Percentiles rank a stretch among this genome's conserved stretches.
These are phyloP conservation scores for Neonectria neomacrospora DNA, from an alignment of 2,329 filamentous ascomycete species.

Conservation along the genomic window DNA sequence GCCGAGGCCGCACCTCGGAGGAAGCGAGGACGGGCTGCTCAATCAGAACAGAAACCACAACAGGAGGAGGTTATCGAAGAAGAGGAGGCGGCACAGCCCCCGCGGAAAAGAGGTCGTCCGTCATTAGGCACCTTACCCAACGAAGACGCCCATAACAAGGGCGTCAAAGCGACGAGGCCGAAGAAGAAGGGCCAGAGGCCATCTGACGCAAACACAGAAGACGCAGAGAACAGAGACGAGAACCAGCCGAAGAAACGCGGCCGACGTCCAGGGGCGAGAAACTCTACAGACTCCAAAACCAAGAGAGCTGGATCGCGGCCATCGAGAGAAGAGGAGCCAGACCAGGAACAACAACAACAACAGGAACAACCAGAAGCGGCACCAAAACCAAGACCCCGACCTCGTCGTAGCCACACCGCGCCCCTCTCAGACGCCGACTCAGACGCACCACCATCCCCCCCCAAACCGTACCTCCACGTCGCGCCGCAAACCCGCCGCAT, in stretches of 20 bases:
- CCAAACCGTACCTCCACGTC: slow-evolving; percentile 61
- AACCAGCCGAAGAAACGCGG: slow-evolving; percentile 31
- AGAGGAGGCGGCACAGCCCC: slow-evolving; percentile 16
- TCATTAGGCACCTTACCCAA: slow-evolving; percentile 31
- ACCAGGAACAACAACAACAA: slow-evolving; percentile 20
- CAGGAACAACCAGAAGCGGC: slow-evolving; percentile 16
- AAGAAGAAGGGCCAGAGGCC: slow-evolving; percentile 30
- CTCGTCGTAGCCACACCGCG: slow-evolving; percentile 29
- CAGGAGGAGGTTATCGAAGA: slow-evolving; percentile 20
- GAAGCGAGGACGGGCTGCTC: slow-evolving; percentile 26
- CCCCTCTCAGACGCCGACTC: slow-evolving; percentile 35
- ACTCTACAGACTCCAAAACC: slow-evolving; percentile 7
- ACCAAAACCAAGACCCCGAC: slow-evolving; percentile 16
- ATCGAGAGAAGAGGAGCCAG: slow-evolving; percentile 17
- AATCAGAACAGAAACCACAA: slow-evolving; percentile 6
- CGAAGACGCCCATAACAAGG: slow-evolving; percentile 33
- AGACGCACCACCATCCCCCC: slow-evolving; percentile 42
- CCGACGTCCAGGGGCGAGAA: slow-evolving; percentile 19
- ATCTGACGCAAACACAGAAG: slow-evolving; percentile 17
- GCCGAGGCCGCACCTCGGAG: slow-evolving; percentile 26
- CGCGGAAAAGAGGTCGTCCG: slow-evolving; percentile 31
- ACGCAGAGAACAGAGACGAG: slow-evolving; percentile 23
- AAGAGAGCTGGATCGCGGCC: neutral
- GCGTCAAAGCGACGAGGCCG: slow-evolving; percentile 20
- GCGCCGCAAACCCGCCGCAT: slow-evolving; percentile 63